A percentile compares a stretch with the other conserved stretches of the same genome.
phyloP scores from a whole-genome alignment of 2,329 filamentous ascomycete species.

The Peltaster fructicola region DNA sequence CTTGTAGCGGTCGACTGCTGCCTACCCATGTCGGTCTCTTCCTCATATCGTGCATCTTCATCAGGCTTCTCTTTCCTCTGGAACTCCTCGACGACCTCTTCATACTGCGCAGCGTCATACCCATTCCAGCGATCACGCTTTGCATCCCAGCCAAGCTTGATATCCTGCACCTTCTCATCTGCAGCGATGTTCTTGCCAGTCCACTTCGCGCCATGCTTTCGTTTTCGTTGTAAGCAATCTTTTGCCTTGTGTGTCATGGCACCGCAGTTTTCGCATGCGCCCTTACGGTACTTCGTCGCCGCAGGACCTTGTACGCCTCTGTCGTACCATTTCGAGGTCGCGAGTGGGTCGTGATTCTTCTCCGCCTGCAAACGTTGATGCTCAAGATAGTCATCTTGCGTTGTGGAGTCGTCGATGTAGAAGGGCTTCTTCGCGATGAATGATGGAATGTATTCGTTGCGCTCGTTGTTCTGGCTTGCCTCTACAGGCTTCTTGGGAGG shows the following conservation, averaged over 20 bases:
- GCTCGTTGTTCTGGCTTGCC: constrained; percentile 48
- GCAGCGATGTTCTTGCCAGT: constrained; percentile 87
- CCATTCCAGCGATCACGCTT: constrained; percentile 97
- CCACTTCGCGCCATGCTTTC: constrained; percentile 80
- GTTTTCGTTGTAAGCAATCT: constrained; percentile 75
- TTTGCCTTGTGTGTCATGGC: constrained; percentile 93
- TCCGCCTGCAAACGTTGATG: constrained; percentile 74
- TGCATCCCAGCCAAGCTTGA: constrained; percentile 85
- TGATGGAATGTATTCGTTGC: constrained; percentile 93
- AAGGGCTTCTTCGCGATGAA: constrained; percentile 98
- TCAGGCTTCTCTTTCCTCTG: constrained; percentile 66
- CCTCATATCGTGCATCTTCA: constrained; percentile 56
- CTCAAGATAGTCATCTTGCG: constrained; percentile 71
- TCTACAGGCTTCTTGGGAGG: constrained; percentile 58
- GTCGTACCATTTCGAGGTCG: constrained; percentile 77
- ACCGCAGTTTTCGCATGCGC: constrained; percentile 96
- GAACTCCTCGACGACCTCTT: constrained; percentile 73
- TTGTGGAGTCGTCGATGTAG: constrained; percentile 66
- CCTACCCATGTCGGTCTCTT: constrained; percentile 91
- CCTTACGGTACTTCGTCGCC: constrained; percentile 93
- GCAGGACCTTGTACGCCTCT: constrained; percentile 71
- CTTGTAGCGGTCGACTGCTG: constrained; percentile 81
- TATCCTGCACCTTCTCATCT: constrained; percentile 71
- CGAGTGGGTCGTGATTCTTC: constrained; percentile 38
- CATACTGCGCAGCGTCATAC: constrained; percentile 81